Conservation (phyloP, 2,329 filamentous ascomycete species). For the Paracoccidioides brasiliensis region DNA sequence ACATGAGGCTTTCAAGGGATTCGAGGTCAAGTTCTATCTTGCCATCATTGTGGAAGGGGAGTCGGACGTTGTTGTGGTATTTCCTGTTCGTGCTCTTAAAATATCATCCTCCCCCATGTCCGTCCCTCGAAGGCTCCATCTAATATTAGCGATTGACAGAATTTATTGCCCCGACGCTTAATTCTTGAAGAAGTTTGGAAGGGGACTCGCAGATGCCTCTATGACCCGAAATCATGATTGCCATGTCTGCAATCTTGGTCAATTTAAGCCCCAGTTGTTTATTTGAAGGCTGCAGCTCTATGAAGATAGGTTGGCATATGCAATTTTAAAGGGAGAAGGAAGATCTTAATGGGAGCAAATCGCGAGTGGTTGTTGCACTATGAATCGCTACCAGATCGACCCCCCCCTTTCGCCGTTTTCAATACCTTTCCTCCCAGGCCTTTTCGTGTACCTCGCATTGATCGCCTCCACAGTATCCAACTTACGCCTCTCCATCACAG, state of each 20-base stretch:
- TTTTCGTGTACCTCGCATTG: constrained; percentile 44
- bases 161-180: constrained; percentile 56
- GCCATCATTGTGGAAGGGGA: constrained; percentile 84
- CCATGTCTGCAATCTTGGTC: not conserved
- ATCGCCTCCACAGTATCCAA: constrained; percentile 49
- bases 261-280: not conserved
- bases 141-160: constrained; percentile 18
- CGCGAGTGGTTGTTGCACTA: not conserved
- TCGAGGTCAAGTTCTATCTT: constrained; percentile 81
- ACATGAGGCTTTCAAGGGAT: constrained; percentile 86
- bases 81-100: constrained; percentile 46
- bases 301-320: not conserved
- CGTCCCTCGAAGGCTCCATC: not conserved
- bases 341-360: not conserved
- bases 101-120: not conserved
- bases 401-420: not conserved
- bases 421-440: constrained; percentile 5
- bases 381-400: not conserved
- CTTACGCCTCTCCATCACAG: constrained; percentile 42
- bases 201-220: constrained; percentile 68
- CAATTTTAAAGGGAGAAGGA: not conserved
- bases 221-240: constrained; percentile 46
- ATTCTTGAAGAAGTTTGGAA: constrained; percentile 87
- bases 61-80: constrained; percentile 83
- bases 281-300: not conserved